Base-by-base conservation (phyloP, 257 asterid genomes). In the Hygrophila difformis region DNA sequence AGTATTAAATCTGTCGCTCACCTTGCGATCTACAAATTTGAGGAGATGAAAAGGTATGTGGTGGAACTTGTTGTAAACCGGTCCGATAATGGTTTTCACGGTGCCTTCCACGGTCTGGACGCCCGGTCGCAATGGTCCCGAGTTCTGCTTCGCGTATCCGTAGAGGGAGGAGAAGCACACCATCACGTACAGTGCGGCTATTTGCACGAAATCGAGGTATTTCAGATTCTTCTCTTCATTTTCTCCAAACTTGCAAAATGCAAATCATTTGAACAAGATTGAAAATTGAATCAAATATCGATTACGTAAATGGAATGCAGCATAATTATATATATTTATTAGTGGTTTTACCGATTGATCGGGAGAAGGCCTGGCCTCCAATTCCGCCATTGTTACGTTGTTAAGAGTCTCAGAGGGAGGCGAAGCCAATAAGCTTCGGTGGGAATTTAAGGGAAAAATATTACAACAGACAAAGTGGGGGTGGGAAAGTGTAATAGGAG, bases 41-140 rank as follows among this genome's bases (percentile, higher is more conserved):
- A 86, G 94, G 24, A 86, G 77, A n/a, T 76, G 63, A 28, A 72
- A 49, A 4, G 96, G 94, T 0, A 79, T 65, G 46, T 56, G 28
- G 1, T 51, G 83, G 56, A 76, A 79, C 66, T 79, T 82, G 44
- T 64, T 56, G 47, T 65, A 76, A 15, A 86, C 84, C 14, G 94
- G 94, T 23, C 88, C 88, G 51, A 70, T 60, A 16, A 76, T 80
- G 47, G 92, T 44, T 63, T 53, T 66, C 21, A 82, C 94, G 26
- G 83, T 63, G 33, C 66, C 73, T 57, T 85, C 93, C 12, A 85
- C 95, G 48, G 83, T 60, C 60, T 76, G 63, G 12, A 86, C 92
- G 1, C 93, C 96, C 37, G 87, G 69, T 40, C 69, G 63, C 50
- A 86, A 18, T 33, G 96, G 88, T 12, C 96, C 96, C 8, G 93